Conservation (phyloP, 2,329 filamentous ascomycete species). For the Neonectria hederae region DNA sequence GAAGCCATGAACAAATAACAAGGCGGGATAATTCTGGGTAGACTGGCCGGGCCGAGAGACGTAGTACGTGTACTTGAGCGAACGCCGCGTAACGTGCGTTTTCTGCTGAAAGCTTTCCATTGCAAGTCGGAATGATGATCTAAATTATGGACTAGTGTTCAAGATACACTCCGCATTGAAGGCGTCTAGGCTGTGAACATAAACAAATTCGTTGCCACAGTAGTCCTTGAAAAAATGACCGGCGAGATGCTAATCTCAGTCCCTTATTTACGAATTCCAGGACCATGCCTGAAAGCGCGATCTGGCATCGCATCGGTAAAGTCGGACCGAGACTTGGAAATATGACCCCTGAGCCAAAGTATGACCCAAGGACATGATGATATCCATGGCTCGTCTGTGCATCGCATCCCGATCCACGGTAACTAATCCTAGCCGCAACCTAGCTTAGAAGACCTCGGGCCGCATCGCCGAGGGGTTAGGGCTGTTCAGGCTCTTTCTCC, state of each 20-base stretch:
- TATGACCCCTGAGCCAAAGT: neutral
- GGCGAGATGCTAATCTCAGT: neutral
- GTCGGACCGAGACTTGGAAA: neutral
- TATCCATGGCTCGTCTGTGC: neutral
- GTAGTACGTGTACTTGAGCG: constrained; percentile 16
- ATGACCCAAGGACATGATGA: neutral
- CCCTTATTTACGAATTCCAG: neutral
- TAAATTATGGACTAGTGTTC: neutral
- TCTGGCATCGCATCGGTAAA: neutral
- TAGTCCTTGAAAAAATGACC: neutral
- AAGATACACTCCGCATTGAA: neutral
- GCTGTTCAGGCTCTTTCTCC: neutral
- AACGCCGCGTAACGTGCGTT: neutral
- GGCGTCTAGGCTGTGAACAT: neutral
- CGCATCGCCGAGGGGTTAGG: neutral
- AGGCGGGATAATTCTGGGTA: constrained; percentile 5
- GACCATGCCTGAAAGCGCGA: neutral
- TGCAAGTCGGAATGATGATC: neutral
- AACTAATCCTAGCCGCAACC: neutral
- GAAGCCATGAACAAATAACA: constrained; percentile 27
- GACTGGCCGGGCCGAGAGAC: neutral
- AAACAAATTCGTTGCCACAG: neutral
- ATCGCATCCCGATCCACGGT: neutral
- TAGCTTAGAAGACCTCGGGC: neutral
- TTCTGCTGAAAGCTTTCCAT: constrained; percentile 7